phyloP scores from a whole-genome alignment of 345 rosid genomes.

The Mallotus nudiflorus region DNA sequence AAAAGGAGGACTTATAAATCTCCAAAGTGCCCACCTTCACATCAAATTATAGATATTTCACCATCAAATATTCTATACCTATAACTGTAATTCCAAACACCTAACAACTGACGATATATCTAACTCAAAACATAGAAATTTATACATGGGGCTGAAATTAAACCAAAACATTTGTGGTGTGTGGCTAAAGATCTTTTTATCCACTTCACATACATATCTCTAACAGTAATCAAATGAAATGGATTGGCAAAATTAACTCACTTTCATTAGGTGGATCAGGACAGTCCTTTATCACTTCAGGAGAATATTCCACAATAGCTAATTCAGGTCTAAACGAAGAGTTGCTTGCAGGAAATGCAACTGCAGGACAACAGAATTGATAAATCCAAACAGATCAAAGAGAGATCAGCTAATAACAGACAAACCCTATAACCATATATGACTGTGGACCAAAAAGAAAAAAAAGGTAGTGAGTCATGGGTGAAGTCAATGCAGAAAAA shows the following conservation, averaged over 20 bases:
- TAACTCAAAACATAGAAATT: constrained; percentile 10
- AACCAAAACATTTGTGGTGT: constrained; percentile 26
- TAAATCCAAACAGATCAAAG: neutral
- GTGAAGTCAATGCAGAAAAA: neutral
- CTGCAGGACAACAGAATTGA: constrained; percentile 32
- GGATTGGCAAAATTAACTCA: constrained; percentile 7
- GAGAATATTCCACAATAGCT: constrained; percentile 63
- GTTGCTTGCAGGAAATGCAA: constrained; percentile 40
- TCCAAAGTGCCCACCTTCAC: constrained; percentile 8
- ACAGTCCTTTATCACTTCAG: constrained; percentile 31
- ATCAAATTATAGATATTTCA: constrained; percentile 11
- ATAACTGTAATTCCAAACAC: constrained; percentile 15
- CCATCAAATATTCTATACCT: constrained; percentile 20
- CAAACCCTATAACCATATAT: neutral
- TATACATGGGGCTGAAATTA: constrained; percentile 17
- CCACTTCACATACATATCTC: constrained; percentile 1
- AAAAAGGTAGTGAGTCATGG: neutral
- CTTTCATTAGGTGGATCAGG: constrained; percentile 48
- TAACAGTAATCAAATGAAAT: neutral
- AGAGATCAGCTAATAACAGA: neutral
- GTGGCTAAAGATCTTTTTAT: constrained; percentile 18
- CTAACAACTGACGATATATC: constrained; percentile 2
- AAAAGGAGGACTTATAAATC: constrained; percentile 6
- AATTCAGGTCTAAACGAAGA: constrained; percentile 47
- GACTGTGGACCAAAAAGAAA: neutral